Percentiles rank a stretch among this genome's conserved stretches.
Evolutionary conservation across 805 yeast genomes (phyloP).

Genomic region (Nakazawaea holstii): DNA sequence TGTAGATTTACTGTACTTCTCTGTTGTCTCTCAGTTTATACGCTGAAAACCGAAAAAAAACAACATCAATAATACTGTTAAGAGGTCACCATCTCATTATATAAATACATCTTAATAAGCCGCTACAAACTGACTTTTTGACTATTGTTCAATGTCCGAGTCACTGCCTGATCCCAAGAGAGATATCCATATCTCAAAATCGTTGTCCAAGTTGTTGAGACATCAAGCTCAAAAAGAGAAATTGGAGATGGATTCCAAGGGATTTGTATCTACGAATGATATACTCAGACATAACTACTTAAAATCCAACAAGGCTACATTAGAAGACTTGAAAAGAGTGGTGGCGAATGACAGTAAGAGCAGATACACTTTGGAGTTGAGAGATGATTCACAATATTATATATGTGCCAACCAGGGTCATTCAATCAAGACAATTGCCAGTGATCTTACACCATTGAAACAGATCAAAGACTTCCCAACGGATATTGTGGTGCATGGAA

Average conservation of each 20-base stretch:
- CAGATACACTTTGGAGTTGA: slow-evolving; percentile 49
- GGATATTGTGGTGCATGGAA: slow-evolving; percentile 69
- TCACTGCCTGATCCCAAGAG: slow-evolving; percentile 23
- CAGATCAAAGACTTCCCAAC: slow-evolving; percentile 38
- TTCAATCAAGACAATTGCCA: slow-evolving; percentile 45
- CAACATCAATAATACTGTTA: too few species aligned
- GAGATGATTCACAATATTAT: slow-evolving; percentile 22
- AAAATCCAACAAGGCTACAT: slow-evolving; percentile 48
- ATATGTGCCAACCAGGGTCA: slow-evolving; percentile 97
- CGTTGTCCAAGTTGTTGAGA: slow-evolving; percentile 72
- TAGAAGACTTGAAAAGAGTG: slow-evolving; percentile 52
- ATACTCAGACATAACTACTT: slow-evolving; percentile 54
- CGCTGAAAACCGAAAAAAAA: too few species aligned
- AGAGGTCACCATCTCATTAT: too few species aligned
- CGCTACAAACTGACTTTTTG: too few species aligned
- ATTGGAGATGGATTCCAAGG: slow-evolving; percentile 57
- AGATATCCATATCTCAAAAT: slow-evolving; percentile 59
- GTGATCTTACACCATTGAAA: slow-evolving; percentile 34
- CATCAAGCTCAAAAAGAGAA: slow-evolving; percentile 77
- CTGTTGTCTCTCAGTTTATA: too few species aligned
- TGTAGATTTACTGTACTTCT: too few species aligned
- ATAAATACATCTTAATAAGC: too few species aligned
- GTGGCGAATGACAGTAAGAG: slow-evolving; percentile 67
- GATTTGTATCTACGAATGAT: slow-evolving; percentile 53
- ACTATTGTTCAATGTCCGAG: not conserved